These are phyloP conservation scores for Verbascum thapsus DNA, from an alignment of 257 asterid genomes.

Conservation along the genomic window DNA sequence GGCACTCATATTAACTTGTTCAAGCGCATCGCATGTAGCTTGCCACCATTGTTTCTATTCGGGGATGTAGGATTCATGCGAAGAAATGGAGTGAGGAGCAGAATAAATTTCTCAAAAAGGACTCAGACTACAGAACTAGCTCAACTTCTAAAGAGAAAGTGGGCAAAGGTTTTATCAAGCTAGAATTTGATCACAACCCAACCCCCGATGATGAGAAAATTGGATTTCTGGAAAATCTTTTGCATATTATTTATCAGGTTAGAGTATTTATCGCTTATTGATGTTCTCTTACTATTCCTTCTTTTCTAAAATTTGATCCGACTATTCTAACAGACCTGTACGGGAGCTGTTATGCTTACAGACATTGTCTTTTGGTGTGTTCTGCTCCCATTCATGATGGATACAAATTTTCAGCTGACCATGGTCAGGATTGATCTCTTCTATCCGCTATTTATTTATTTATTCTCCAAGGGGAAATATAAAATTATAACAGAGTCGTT, in stretches of 20 bases:
- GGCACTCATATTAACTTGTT: conserved; percentile 7
- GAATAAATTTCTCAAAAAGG: conserved; percentile 41
- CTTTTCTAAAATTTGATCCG: too few relatives aligned
- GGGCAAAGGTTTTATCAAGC: conserved; percentile 19
- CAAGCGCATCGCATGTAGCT: conserved; percentile 56
- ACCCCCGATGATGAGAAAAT: conserved; percentile 40
- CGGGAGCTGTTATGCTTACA: conserved; percentile 85
- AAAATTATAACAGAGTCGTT: too few relatives aligned
- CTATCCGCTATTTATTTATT: background rate
- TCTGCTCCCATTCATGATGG: conserved; percentile 80
- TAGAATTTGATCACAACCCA: conserved; percentile 20
- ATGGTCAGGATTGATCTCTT: conserved; percentile 45
- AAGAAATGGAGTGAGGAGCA: conserved; percentile 34
- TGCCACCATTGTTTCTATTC: conserved; percentile 60
- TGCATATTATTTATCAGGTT: conserved; percentile 68
- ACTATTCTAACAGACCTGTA: conserved; percentile 67
- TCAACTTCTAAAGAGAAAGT: conserved; percentile 17
- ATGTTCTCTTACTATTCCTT: too few relatives aligned
- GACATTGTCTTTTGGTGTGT: conserved; percentile 90
- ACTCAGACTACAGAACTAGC: conserved; percentile 28
- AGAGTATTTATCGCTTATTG: background rate
- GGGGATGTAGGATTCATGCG: conserved; percentile 54
- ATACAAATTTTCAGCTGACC: conserved; percentile 68
- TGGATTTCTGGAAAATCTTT: conserved; percentile 47
- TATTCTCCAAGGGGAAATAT: background rate